Percentiles rank a stretch among this genome's conserved stretches.
phyloP scores from a whole-genome alignment of 768 basidiomycete species.

The Gautieria morchelliformis region DNA sequence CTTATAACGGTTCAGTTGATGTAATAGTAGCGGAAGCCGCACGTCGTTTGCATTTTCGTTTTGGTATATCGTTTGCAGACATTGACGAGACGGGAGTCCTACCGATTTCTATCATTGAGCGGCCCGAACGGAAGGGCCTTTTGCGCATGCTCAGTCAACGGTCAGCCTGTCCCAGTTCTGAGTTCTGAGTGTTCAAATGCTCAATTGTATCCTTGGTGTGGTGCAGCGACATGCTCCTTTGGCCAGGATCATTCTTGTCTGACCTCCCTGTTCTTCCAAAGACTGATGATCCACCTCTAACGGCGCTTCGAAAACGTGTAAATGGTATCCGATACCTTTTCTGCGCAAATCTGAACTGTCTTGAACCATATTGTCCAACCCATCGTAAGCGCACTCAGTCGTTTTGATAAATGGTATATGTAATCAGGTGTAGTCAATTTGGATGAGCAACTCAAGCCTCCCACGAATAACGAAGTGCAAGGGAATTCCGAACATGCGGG shows the following conservation, averaged over 20 bases:
- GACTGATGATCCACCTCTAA: background rate
- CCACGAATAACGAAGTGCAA: background rate
- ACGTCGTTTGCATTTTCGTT: constrained; percentile 29
- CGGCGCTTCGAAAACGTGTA: constrained; percentile 17
- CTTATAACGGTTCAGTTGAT: constrained; percentile 27
- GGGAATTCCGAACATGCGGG: constrained; percentile 16
- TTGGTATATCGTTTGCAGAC: constrained; percentile 29
- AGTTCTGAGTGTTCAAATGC: background rate
- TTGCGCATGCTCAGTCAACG: constrained; percentile 3
- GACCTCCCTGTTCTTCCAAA: constrained; percentile 22
- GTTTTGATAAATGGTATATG: background rate
- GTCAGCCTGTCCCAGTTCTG: background rate
- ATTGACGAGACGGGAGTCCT: constrained; percentile 44
- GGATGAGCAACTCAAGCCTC: background rate
- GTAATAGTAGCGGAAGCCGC: constrained; percentile 40
- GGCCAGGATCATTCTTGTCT: constrained; percentile 23
- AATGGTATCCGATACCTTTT: constrained; percentile 32
- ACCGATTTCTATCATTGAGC: constrained; percentile 27
- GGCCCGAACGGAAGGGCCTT: constrained; percentile 17
- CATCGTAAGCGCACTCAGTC: constrained; percentile 33
- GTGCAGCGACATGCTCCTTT: constrained; percentile 29
- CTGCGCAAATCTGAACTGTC: constrained; percentile 44
- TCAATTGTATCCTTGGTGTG: background rate
- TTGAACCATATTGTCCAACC: constrained; percentile 37
- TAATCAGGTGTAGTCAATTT: background rate